A percentile compares a stretch with the other conserved stretches of the same genome.
Conservation (phyloP, 192 early-diverging fungal genomes). For the Ambispora gerdemannii region DNA sequence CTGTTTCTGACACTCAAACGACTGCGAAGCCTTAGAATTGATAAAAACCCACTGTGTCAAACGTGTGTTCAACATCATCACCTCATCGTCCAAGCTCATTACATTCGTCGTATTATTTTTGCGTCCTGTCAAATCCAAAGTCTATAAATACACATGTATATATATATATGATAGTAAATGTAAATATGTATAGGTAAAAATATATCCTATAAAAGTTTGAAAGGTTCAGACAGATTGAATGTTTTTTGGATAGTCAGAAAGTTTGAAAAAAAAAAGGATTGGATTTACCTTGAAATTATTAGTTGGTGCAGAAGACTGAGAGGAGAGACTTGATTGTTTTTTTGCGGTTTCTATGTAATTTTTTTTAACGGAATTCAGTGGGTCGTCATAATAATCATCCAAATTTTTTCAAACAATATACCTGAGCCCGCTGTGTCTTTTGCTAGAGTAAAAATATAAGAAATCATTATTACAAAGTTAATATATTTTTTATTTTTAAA, state of each 20-base stretch:
- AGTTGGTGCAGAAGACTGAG: no score
- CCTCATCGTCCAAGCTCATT: constrained; percentile 21
- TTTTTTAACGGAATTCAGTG: neutral
- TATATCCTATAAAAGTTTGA: neutral
- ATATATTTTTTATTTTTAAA: no score
- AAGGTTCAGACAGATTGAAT: neutral
- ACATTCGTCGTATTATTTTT: neutral
- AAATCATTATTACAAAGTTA: no score
- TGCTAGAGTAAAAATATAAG: no score
- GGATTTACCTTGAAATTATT: no score
- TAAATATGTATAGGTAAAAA: neutral
- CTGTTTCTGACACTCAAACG: constrained; percentile 21
- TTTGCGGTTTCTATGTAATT: neutral
- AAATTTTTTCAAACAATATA: no score
- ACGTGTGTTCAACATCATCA: constrained; percentile 25
- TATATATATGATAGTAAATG: neutral
- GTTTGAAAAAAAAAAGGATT: no score
- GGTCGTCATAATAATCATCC: no score
- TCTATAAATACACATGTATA: neutral
- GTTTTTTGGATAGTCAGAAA: no score
- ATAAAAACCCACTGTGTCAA: constrained; percentile 27
- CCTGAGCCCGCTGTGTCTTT: no score
- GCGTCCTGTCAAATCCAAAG: neutral
- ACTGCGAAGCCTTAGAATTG: constrained; percentile 6
- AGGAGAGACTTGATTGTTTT: no score